These are phyloP conservation scores for Paspalum notatum DNA, from an alignment of 176 grass and related monocot genomes.

Conservation along the genomic window DNA sequence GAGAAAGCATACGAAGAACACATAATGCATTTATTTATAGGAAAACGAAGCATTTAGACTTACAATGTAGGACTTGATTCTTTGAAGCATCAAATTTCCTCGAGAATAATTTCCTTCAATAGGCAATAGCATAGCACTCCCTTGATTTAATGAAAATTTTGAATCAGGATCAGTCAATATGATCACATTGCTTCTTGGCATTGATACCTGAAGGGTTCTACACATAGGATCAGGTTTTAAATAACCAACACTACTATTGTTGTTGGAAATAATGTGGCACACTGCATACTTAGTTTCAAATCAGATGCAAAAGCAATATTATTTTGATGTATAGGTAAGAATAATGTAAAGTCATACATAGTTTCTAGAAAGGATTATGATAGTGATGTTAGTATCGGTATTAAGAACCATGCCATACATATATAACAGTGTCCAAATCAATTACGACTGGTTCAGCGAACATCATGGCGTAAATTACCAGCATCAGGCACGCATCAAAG, in stretches of 20 bases:
- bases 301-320: slow-evolving; percentile 19
- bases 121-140: slow-evolving; percentile 54
- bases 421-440: too few species aligned
- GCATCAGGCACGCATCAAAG: too few species aligned
- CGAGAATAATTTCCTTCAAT: slow-evolving; percentile 84
- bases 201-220: slow-evolving; percentile 88
- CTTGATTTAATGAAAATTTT: slow-evolving; percentile 58
- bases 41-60: slow-evolving; percentile 38
- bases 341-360: not conserved
- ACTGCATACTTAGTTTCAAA: not conserved
- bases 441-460: too few species aligned
- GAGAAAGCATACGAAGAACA: slow-evolving; percentile 26
- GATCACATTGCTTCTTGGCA: slow-evolving; percentile 84
- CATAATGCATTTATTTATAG: not conserved
- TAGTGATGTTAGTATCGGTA: slow-evolving; percentile 12
- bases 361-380: not conserved
- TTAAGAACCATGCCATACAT: too few species aligned
- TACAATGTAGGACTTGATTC: slow-evolving; percentile 93
- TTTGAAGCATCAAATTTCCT: slow-evolving; percentile 91
- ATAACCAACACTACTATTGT: slow-evolving; percentile 6
- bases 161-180: slow-evolving; percentile 82
- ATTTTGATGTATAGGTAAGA: not conserved
- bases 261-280: slow-evolving; percentile 14
- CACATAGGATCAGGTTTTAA: slow-evolving; percentile 74
- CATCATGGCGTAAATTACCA: too few species aligned